Percentiles rank a stretch among this genome's conserved stretches.
These are phyloP conservation scores for Glycyrrhiza uralensis DNA, from an alignment of 306 rosid species.

Conservation along the genomic window DNA sequence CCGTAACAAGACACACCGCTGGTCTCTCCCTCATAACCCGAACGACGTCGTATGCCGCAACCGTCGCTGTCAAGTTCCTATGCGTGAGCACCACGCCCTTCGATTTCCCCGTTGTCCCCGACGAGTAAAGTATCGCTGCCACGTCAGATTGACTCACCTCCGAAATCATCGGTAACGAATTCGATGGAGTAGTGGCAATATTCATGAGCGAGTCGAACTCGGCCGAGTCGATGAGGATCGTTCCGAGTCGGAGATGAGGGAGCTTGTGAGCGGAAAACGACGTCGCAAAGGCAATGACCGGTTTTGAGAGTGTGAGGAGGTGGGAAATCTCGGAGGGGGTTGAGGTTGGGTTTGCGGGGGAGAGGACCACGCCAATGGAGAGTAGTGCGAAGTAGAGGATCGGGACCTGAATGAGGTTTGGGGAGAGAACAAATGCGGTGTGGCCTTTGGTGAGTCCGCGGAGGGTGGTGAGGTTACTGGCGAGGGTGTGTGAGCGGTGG, in stretches of 20 bases:
- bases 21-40: constrained; percentile 19
- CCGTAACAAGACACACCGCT: constrained; percentile 32
- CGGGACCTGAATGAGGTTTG: constrained; percentile 36
- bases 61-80: constrained; percentile 34
- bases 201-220: constrained; percentile 53
- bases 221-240: constrained; percentile 42
- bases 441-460: constrained; percentile 44
- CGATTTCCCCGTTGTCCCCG: constrained; percentile 55
- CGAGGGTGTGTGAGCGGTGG: constrained; percentile 31
- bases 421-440: constrained; percentile 46
- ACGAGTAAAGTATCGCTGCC: constrained; percentile 54
- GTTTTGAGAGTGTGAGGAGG: constrained; percentile 30
- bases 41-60: constrained; percentile 10
- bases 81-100: constrained; percentile 58
- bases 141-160: constrained; percentile 48
- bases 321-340: constrained; percentile 33
- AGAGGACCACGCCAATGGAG: constrained; percentile 50
- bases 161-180: too few species aligned
- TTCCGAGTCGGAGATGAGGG: neutral
- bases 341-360: constrained; percentile 49
- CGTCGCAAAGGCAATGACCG: constrained; percentile 40
- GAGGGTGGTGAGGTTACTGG: constrained; percentile 34
- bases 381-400: constrained; percentile 61
- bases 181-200: too few species aligned
- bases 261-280: constrained; percentile 25